Evolutionary conservation across 768 basidiomycete genomes (phyloP), one percentile per base, ranked within the genome.

Genomic region (Myochromella boudieri): DNA sequence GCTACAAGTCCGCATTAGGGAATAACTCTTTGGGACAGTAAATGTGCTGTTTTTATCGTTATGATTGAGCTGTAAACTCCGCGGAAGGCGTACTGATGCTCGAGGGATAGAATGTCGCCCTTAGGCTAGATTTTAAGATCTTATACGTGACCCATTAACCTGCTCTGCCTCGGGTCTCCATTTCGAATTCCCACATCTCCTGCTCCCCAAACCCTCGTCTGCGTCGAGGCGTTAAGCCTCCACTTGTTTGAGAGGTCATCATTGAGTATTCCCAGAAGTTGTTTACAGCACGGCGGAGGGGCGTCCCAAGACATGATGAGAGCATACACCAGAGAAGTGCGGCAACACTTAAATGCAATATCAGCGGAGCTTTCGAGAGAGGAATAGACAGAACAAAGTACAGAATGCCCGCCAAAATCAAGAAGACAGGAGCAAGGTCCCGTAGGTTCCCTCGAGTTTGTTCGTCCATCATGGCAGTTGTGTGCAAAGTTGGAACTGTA

Each of bases 121-220:
- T n/a, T n/a, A n/a, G n/a, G n/a, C n/a, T n/a, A n/a, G n/a, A n/a
- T n/a, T n/a, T n/a, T n/a, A n/a, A n/a, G n/a, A n/a, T n/a, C n/a
- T n/a, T n/a, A n/a, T n/a, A n/a, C 40, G 8, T 15, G 42, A 29
- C n/a, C 24, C 12, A 33, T 60, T 46, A 66, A 25, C 52, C 57
- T 21, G 56, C 42, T 46, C 68, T 60, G 26, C 51, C 46, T 11
- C 61, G 53, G 37, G 42, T 21, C 31, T 62, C 77, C 81, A 87
- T 80, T 65, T n/a, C n/a, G n/a, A n/a, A n/a, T n/a, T 87, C 85
- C 77, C 80, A 85, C 11, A 78, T 63, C 50, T 80, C 75, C 34
- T 72, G 68, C 37, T 78, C 75, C 25, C 68, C 73, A 25, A 70
- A 64, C 26, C 67, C 69, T 39, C 68, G 60, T 44, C 70, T 70